Percentiles rank a stretch among this genome's conserved stretches.
phyloP scores from a whole-genome alignment of 805 yeast genomes.

The Schizosaccharomyces japonicus region DNA sequence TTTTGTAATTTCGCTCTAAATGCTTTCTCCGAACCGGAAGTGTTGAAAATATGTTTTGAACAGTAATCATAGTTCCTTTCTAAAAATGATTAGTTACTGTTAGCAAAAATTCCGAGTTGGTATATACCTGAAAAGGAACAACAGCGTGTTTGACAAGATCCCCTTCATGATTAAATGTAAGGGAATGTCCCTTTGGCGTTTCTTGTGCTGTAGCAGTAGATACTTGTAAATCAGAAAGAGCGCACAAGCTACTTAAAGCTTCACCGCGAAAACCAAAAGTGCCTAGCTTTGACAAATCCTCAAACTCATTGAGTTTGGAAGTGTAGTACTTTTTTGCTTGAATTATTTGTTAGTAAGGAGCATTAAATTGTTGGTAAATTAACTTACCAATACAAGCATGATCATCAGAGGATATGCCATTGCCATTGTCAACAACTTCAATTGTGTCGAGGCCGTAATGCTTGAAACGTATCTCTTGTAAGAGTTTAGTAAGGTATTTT shows the following conservation, averaged over 20 bases:
- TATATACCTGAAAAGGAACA: slow-evolving; percentile 22
- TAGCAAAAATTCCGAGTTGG: background rate
- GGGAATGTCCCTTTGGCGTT: slow-evolving; percentile 32
- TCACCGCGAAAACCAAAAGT: slow-evolving; percentile 57
- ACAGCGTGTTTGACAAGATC: slow-evolving; percentile 18
- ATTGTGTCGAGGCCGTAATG: slow-evolving; percentile 53
- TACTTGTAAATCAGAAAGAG: slow-evolving; percentile 23
- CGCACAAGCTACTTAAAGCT: slow-evolving; percentile 33
- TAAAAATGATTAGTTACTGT: background rate
- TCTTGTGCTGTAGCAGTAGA: slow-evolving; percentile 21
- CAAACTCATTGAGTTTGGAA: slow-evolving; percentile 25
- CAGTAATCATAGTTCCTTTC: slow-evolving; percentile 43
- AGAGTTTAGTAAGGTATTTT: background rate
- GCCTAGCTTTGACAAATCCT: slow-evolving; percentile 18
- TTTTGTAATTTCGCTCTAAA: slow-evolving; percentile 37
- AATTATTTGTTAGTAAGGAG: background rate
- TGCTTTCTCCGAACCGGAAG: slow-evolving; percentile 70
- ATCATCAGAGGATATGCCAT: slow-evolving; percentile 33
- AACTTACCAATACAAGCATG: slow-evolving; percentile 21
- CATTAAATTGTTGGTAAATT: background rate
- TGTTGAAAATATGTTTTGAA: slow-evolving; percentile 33
- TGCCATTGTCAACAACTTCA: slow-evolving; percentile 53
- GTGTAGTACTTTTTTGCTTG: slow-evolving; percentile 25
- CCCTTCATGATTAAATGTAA: slow-evolving; percentile 38
- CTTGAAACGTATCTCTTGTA: slow-evolving; percentile 32